A percentile compares a stretch with the other conserved stretches of the same genome.
These are phyloP conservation scores for Hypomyces rosellus DNA, from an alignment of 2,329 filamentous ascomycete genomes.

Conservation along the genomic window DNA sequence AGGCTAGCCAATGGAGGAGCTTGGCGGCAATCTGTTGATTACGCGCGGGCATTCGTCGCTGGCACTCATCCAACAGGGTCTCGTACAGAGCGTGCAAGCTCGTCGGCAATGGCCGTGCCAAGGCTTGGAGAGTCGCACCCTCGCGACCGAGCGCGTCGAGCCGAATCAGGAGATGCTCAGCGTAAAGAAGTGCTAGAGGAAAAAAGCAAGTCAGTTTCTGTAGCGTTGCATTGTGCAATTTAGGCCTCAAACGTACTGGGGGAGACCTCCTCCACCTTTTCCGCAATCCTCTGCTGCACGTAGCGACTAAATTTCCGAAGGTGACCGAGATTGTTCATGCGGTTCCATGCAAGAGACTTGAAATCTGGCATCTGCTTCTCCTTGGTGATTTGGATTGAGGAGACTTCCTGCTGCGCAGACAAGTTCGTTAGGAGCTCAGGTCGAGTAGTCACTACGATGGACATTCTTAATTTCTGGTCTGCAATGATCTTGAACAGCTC, in stretches of 20 bases:
- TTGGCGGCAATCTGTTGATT: conserved; percentile 16
- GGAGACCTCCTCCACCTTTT: conserved; percentile 23
- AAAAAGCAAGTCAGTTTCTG: neutral
- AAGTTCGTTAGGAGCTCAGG: conserved; percentile 10
- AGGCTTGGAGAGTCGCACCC: conserved; percentile 23
- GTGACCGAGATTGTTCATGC: conserved; percentile 18
- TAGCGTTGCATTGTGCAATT: too few relatives aligned
- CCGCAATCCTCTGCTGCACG: conserved; percentile 23
- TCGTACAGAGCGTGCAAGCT: conserved; percentile 23
- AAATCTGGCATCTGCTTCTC: conserved; percentile 24
- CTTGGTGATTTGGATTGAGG: conserved; percentile 17
- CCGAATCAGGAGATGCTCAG: conserved; percentile 27
- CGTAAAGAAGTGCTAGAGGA: conserved; percentile 28
- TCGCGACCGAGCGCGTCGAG: conserved; percentile 27
- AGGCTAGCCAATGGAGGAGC: conserved; percentile 24
- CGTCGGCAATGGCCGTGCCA: conserved; percentile 20
- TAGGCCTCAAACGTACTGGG: conserved; percentile 22
- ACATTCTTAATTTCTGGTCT: conserved; percentile 20
- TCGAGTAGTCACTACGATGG: conserved; percentile 21
- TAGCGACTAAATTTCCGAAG: conserved; percentile 23
- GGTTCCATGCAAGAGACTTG: conserved; percentile 20
- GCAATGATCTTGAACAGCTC: conserved; percentile 20
- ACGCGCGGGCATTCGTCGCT: conserved; percentile 15
- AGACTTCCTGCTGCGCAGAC: conserved; percentile 6
- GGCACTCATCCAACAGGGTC: conserved; percentile 18